Evolutionary conservation across 1,139 yeast genomes (phyloP).

Genomic region (Trichomonascaceae sp.): DNA sequence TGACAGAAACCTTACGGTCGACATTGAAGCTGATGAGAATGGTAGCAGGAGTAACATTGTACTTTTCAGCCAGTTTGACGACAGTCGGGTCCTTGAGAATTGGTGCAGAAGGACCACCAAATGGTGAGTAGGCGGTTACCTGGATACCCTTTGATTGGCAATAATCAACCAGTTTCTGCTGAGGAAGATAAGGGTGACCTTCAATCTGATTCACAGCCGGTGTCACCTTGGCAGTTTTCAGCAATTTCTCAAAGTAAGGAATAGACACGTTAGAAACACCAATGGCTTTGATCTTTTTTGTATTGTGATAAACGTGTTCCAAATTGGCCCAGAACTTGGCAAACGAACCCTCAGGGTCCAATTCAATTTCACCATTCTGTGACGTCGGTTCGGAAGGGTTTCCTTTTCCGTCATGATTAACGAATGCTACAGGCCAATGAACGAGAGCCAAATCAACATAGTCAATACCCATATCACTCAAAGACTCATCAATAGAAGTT

Average conservation of each 20-base stretch:
- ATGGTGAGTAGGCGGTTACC: slow-evolving; percentile 65
- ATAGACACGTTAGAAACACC: slow-evolving; percentile 54
- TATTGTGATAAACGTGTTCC: slow-evolving; percentile 38
- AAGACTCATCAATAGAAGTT: slow-evolving; percentile 34
- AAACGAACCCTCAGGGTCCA: slow-evolving; percentile 40
- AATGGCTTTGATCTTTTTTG: slow-evolving; percentile 49
- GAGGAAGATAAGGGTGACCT: slow-evolving; percentile 59
- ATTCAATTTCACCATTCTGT: slow-evolving; percentile 41
- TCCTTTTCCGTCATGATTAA: slow-evolving; percentile 34
- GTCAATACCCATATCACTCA: slow-evolving; percentile 47
- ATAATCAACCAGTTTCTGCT: slow-evolving; percentile 59
- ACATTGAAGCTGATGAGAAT: slow-evolving; percentile 65
- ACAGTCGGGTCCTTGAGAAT: slow-evolving; percentile 36
- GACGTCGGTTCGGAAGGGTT: slow-evolving; percentile 37
- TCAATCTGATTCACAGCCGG: slow-evolving; percentile 71
- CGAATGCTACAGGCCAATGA: slow-evolving; percentile 57
- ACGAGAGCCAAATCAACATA: slow-evolving; percentile 67
- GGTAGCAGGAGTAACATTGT: slow-evolving; percentile 54
- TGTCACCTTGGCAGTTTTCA: slow-evolving; percentile 40
- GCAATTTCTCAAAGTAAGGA: slow-evolving; percentile 43
- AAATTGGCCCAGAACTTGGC: slow-evolving; percentile 52
- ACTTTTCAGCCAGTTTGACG: slow-evolving; percentile 46
- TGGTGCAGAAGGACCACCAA: slow-evolving; percentile 60
- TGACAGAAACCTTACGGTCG: slow-evolving; percentile 58
- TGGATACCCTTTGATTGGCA: slow-evolving; percentile 47